Conservation (phyloP, 169 alveolate species). For the Sarcocystis neurona region DNA sequence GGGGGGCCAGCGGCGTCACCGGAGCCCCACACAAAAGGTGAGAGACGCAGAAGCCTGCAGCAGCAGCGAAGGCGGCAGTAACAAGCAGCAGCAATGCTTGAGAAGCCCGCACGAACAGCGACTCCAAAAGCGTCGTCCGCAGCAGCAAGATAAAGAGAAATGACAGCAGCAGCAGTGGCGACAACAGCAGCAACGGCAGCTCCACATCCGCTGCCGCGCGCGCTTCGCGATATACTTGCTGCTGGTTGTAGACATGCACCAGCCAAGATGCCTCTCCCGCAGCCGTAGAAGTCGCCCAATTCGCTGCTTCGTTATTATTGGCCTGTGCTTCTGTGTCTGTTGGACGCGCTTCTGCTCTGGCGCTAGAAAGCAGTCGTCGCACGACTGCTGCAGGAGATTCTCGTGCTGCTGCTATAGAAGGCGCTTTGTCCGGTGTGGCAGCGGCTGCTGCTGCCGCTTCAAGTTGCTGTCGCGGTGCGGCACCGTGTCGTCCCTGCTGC, state of each 20-base stretch:
- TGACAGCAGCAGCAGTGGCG: not conserved
- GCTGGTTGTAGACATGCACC: slow-evolving; percentile 10
- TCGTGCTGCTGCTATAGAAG: too few relatives aligned
- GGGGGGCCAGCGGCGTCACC: slow-evolving; percentile 58
- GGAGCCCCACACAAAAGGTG: slow-evolving; percentile 45
- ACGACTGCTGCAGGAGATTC: too few relatives aligned
- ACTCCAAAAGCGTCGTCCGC: slow-evolving; percentile 17
- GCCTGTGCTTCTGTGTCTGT: too few relatives aligned
- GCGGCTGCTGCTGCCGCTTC: too few relatives aligned
- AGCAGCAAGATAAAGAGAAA: not conserved
- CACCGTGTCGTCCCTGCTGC: too few relatives aligned
- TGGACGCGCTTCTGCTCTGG: too few relatives aligned
- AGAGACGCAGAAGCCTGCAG: slow-evolving; percentile 41
- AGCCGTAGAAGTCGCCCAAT: too few relatives aligned
- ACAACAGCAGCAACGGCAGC: not conserved
- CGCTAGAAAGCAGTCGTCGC: too few relatives aligned
- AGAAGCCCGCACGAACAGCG: not conserved
- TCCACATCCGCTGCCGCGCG: not conserved
- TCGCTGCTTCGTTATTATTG: too few relatives aligned
- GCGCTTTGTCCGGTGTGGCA: too few relatives aligned
- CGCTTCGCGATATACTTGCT: not conserved
- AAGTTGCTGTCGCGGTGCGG: too few relatives aligned
- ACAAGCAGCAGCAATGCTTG: not conserved
- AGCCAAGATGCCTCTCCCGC: not conserved
- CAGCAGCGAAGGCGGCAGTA: slow-evolving; percentile 33